Evolutionary conservation across 176 grass and related monocot species (phyloP).

Genomic region (Carex littledalei): DNA sequence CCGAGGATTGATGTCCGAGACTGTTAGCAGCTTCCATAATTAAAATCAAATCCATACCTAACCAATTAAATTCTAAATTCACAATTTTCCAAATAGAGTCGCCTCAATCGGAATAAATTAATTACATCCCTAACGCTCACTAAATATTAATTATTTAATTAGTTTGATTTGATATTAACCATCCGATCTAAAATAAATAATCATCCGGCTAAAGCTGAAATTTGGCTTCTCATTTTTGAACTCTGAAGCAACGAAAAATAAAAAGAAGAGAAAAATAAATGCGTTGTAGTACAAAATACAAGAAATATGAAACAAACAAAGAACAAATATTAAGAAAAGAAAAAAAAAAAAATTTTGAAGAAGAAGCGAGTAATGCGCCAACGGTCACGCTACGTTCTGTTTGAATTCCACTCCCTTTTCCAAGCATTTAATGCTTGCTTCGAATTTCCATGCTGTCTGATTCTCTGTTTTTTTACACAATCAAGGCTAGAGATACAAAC

Average conservation of each 20-base stretch:
- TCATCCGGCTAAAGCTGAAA: too few species aligned
- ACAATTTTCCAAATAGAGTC: too few species aligned
- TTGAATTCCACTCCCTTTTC: not conserved
- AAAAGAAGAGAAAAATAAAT: not conserved
- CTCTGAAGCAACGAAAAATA: not conserved
- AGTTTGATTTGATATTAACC: too few species aligned
- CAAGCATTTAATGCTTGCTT: not conserved
- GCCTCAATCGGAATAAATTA: too few species aligned
- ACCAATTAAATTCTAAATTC: too few species aligned
- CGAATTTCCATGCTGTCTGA: slow-evolving; percentile 20
- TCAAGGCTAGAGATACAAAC: not conserved
- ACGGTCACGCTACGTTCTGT: slow-evolving; percentile 28
- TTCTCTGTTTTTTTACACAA: not conserved
- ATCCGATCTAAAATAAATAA: too few species aligned
- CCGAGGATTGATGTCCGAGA: too few species aligned
- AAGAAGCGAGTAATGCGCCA: slow-evolving; percentile 3
- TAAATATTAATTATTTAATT: too few species aligned
- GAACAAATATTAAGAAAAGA: not conserved
- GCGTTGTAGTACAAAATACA: not conserved
- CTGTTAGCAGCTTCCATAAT: too few species aligned
- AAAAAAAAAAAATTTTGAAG: not conserved
- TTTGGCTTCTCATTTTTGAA: not conserved
- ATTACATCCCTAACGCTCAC: too few species aligned
- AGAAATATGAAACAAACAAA: not conserved
- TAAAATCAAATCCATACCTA: too few species aligned